A percentile compares a stretch with the other conserved stretches of the same genome.
phyloP scores from a whole-genome alignment of 805 yeast species.

The Candida odintsovae region DNA sequence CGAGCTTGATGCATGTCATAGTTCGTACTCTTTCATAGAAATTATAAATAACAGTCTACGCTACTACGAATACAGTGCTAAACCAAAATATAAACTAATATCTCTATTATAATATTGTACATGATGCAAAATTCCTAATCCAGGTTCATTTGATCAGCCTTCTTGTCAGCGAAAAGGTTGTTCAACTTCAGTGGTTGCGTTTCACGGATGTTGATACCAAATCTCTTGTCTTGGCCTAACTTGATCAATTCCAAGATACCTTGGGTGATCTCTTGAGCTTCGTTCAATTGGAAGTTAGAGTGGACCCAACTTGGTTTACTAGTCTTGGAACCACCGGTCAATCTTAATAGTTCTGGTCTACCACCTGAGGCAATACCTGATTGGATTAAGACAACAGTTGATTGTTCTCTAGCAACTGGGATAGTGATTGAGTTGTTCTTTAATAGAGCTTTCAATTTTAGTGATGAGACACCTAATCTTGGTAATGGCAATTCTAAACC shows the following conservation, averaged over 20 bases:
- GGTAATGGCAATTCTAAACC: constrained; percentile 77
- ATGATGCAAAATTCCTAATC: constrained; percentile 5
- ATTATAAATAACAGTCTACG: too few species aligned
- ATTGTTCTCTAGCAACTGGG: constrained; percentile 70
- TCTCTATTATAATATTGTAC: background rate
- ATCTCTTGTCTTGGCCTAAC: constrained; percentile 60
- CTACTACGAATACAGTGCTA: too few species aligned
- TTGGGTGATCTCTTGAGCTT: constrained; percentile 33
- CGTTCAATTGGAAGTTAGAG: constrained; percentile 60
- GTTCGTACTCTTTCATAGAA: too few species aligned
- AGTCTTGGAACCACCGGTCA: constrained; percentile 72
- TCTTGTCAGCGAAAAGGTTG: constrained; percentile 4
- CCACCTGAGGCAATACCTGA: constrained; percentile 33
- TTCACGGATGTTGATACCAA: constrained; percentile 62
- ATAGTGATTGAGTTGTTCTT: constrained; percentile 44
- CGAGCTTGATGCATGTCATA: too few species aligned
- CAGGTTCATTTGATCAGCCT: constrained; percentile 12
- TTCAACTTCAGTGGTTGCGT: constrained; percentile 46
- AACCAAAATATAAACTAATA: background rate
- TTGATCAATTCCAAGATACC: constrained; percentile 51
- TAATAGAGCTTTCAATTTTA: constrained; percentile 58
- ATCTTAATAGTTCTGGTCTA: constrained; percentile 58
- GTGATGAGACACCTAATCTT: constrained; percentile 61
- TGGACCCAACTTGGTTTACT: constrained; percentile 85
- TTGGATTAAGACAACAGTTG: constrained; percentile 62